Evolutionary conservation across 257 asterid genomes (phyloP), one percentile per base, ranked within the genome.

Genomic region (Orobanche coerulescens): DNA sequence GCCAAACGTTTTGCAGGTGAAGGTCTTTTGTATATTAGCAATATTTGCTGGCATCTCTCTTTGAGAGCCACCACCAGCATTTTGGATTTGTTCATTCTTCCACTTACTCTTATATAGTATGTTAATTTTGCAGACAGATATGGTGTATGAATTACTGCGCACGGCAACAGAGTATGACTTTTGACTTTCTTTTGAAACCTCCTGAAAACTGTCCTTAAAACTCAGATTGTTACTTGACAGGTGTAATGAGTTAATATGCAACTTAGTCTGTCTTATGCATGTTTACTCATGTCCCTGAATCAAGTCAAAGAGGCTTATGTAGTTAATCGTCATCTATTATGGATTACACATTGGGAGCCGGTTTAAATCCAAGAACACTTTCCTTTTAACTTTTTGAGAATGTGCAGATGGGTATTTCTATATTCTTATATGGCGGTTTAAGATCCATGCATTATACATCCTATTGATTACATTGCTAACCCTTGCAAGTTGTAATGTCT

Each of bases 131-230:
- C 95, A 93, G 97, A 93, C 99, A 13, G 94, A 84, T 72, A 93
- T 89, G 96, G 99, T 93, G 82, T 93, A 93, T 75, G 99, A 93
- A 75, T 79, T 93, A 68, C 84, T 89, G 51, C 93, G 97, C 63
- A 89, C 99, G 8, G 90, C 99, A 64, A 93, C 99, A 62, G 99
- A 93, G 99, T 93, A 89, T 34, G 95, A 52, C 66, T 64, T 15
- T 66, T 61, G 19, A n/a, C 39, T 47, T 40, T 63, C 14, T 60
- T 3, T 66, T 23, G n/a, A 9, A 23, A 51, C 19, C 34, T 61
- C 56, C 39, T 67, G 40, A 24, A 33, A 42, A 50, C 54, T 68
- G 12, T 25, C 39, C 23, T 66, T 55, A 22, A 47, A 48, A 37
- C 11, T 58, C 33, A 0, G 58, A 37, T 43, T 43, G 23, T 22